Base-by-base conservation (phyloP, 2,329 filamentous ascomycete species). In the Colletotrichum liaoningense region DNA sequence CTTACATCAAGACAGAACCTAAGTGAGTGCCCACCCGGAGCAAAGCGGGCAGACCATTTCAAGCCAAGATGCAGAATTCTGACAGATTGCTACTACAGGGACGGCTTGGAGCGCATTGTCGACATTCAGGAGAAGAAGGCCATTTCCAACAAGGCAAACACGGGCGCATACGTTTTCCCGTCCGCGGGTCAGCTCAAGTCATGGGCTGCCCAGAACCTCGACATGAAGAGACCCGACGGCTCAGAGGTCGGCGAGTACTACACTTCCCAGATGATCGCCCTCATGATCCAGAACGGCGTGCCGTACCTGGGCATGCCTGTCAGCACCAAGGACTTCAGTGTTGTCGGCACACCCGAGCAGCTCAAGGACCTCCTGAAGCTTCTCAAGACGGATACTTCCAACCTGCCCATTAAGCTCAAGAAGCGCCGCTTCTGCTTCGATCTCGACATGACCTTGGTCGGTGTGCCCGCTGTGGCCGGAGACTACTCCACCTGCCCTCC, bases 341-440 rank as follows among this genome's bases (percentile, higher is more conserved):
- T 74, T 59, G 78, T 80, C n/a, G 78, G 78, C 42, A 80, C 78
- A 5, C 79, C 78, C 3, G 75, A 78, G 74, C 78, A 79, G 69
- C 75, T 80, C 16, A 69, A 79, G 67, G 77, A 77, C 64, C 76
- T 81, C 22, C 69, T 81, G 24, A 70, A 74, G 52, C 74, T 75
- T 19, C 67, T 79, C 54, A 79, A 79, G 75, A 67, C 69, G 5
- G 76, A 74, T 52, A 75, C 60, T n/a, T 70, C 67, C 5, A 74
- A 76, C 55, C 67, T 73, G 26, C 67, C 63, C 26, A 76, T 76
- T 46, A 75, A 77, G 64, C 64, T 75, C 46, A 77, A 79, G 73
- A 79, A 78, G 67, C 72, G 79, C 12, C 76, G 79, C n/a, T 80
- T 80, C 74, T 80, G 79, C 67, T 80, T 80, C 69, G 78, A 81